Evolutionary conservation across 805 yeast species (phyloP).

Genomic region (Yamadazyma scolyti): DNA sequence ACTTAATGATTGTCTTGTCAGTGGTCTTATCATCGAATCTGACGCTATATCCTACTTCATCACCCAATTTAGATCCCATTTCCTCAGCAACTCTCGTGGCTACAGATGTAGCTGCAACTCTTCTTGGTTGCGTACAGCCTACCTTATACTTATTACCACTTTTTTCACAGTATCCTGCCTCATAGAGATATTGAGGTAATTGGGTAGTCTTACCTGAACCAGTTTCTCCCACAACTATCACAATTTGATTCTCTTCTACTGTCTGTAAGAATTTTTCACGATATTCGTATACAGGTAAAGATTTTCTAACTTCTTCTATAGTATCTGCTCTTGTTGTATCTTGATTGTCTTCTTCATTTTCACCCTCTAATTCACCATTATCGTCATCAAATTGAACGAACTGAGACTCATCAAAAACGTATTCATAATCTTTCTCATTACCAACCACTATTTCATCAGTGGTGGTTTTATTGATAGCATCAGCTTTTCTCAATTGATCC

Average conservation of each 20-base stretch:
- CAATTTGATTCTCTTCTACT: conserved; percentile 57
- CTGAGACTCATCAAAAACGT: conserved; percentile 69
- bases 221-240: conserved; percentile 81
- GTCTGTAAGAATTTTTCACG: conserved; percentile 59
- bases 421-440: conserved; percentile 56
- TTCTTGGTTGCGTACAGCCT: conserved; percentile 91
- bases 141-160: conserved; percentile 30
- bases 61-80: conserved; percentile 74
- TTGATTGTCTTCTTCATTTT: conserved; percentile 2
- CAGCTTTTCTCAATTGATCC: conserved; percentile 45
- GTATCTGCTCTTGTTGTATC: conserved; percentile 1
- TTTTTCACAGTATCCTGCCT: conserved; percentile 70
- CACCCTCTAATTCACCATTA: conserved; percentile 8
- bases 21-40: conserved; percentile 81
- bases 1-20: conserved; percentile 68
- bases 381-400: conserved; percentile 22
- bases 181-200: conserved; percentile 80
- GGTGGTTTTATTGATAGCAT: conserved; percentile 12
- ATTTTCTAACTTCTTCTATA: conserved; percentile 52
- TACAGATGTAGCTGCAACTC: conserved; percentile 92
- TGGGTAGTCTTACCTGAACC: conserved; percentile 97
- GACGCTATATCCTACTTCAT: conserved; percentile 83
- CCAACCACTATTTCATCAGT: conserved; percentile 40
- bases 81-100: conserved; percentile 92
- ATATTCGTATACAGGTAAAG: conserved; percentile 72